Evolutionary conservation across 2,329 filamentous ascomycete genomes (phyloP).

Genomic region (Cladosporium oxysporum): DNA sequence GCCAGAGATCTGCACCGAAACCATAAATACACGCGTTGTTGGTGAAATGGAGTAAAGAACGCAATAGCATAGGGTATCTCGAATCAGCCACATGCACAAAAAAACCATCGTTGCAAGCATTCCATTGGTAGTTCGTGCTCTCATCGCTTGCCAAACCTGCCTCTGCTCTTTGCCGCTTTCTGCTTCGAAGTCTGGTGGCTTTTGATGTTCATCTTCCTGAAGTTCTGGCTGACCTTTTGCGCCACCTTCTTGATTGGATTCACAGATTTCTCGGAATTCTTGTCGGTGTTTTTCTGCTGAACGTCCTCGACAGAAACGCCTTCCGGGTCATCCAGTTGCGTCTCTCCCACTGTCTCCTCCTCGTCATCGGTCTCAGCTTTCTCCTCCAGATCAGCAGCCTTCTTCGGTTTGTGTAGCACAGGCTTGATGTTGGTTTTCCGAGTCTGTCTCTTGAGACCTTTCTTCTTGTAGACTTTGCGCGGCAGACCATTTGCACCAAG

Average conservation of each 20-base stretch:
- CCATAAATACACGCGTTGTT: not conserved
- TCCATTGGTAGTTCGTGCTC: not conserved
- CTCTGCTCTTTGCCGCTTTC: constrained; percentile 38
- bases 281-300: not conserved
- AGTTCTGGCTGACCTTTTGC: constrained; percentile 52
- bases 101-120: not conserved
- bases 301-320: not conserved
- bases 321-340: constrained; percentile 21
- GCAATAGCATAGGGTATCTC: not conserved
- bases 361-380: constrained; percentile 12
- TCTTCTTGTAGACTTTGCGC: constrained; percentile 73
- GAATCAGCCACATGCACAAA: not conserved
- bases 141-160: constrained; percentile 37
- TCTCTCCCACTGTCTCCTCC: constrained; percentile 26
- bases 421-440: constrained; percentile 60
- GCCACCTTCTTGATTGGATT: constrained; percentile 40
- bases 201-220: constrained; percentile 53
- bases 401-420: constrained; percentile 35
- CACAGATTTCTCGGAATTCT: not conserved
- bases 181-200: constrained; percentile 49
- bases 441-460: constrained; percentile 78
- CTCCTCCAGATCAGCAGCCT: constrained; percentile 28
- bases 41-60: not conserved
- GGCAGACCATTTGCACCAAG: constrained; percentile 55
- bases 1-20: not conserved